Evolutionary conservation across 1,284 basidiomycete genomes (phyloP).

Genomic region (Xerocomus nothofagi): DNA sequence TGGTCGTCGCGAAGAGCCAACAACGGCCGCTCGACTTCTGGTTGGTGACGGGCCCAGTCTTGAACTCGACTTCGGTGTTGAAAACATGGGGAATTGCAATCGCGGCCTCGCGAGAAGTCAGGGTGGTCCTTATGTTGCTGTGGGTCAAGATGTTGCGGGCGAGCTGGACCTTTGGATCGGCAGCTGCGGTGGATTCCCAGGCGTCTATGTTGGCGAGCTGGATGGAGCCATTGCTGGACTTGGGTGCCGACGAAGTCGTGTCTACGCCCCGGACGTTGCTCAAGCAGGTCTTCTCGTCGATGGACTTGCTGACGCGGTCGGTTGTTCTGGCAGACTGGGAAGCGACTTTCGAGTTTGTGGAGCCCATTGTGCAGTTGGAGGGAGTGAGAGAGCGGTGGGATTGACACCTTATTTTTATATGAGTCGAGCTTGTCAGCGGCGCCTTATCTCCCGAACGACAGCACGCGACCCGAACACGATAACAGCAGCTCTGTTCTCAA

Average conservation of each 20-base stretch:
- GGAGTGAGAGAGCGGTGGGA: slow-evolving; percentile 5
- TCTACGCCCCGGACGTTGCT: neutral
- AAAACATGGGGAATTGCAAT: slow-evolving; percentile 81
- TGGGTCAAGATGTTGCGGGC: slow-evolving; percentile 83
- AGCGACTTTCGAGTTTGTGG: slow-evolving; percentile 24
- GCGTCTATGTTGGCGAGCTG: slow-evolving; percentile 54
- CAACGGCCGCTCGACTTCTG: slow-evolving; percentile 88
- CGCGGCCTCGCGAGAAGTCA: slow-evolving; percentile 64
- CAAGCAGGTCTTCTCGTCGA: slow-evolving; percentile 29
- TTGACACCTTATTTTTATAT: slow-evolving; percentile 29
- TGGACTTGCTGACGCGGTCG: slow-evolving; percentile 23
- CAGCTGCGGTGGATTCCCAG: slow-evolving; percentile 63
- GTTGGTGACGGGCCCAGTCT: slow-evolving; percentile 82
- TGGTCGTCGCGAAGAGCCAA: slow-evolving; percentile 92
- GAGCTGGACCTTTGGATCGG: slow-evolving; percentile 68
- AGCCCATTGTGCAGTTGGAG: slow-evolving; percentile 23
- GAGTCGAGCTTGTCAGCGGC: no score
- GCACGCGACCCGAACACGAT: slow-evolving; percentile 16
- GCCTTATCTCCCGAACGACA: slow-evolving; percentile 19
- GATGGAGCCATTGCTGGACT: slow-evolving; percentile 59
- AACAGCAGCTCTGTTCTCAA: neutral
- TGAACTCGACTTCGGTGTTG: slow-evolving; percentile 78
- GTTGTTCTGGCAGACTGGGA: slow-evolving; percentile 17
- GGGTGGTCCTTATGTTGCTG: slow-evolving; percentile 63
- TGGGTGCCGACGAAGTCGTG: slow-evolving; percentile 19